Percentiles rank a stretch among this genome's conserved stretches.
phyloP scores from a whole-genome alignment of 2,329 filamentous ascomycete genomes.

The Pseudogymnoascus sp. region DNA sequence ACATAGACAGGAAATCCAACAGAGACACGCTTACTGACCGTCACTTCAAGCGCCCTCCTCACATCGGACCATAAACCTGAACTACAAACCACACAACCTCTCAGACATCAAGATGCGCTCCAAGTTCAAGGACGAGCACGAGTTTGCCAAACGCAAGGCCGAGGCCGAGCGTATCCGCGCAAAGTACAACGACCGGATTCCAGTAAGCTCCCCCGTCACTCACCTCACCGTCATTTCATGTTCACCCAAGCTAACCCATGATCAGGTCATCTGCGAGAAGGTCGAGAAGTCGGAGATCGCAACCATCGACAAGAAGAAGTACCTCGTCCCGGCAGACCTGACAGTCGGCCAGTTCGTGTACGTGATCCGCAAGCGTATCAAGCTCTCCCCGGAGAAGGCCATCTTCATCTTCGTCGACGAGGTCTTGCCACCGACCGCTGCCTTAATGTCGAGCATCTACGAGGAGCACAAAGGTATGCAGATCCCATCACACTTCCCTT shows the following conservation, averaged over 20 bases:
- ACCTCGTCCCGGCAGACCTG: conserved; percentile 91
- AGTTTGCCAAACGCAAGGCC: conserved; percentile 99
- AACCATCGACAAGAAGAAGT: conserved; percentile 99
- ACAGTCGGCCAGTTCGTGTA: conserved; percentile 99
- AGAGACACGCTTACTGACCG: conserved; percentile 1
- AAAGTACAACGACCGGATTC: conserved; percentile 98
- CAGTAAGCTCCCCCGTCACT: conserved; percentile 51
- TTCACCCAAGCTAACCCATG: conserved; percentile 17
- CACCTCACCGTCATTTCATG: conserved; percentile 25
- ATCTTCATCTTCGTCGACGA: conserved; percentile 99
- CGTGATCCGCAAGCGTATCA: conserved; percentile 99
- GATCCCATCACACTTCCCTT: not conserved
- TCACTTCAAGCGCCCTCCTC: not conserved
- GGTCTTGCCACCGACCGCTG: conserved; percentile 90
- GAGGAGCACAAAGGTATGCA: conserved; percentile 76
- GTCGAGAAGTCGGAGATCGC: conserved; percentile 99
- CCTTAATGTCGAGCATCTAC: conserved; percentile 98
- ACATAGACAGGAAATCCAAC: not conserved
- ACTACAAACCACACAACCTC: conserved; percentile 14
- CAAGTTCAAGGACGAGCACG: conserved; percentile 99
- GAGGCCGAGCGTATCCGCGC: conserved; percentile 90
- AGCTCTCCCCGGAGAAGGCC: conserved; percentile 98
- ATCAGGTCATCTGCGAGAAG: conserved; percentile 97
- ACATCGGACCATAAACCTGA: conserved; percentile 5
- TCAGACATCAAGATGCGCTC: conserved; percentile 68